Evolutionary conservation across 257 asterid genomes (phyloP).

Genomic region (Solanum corneliomulleri): DNA sequence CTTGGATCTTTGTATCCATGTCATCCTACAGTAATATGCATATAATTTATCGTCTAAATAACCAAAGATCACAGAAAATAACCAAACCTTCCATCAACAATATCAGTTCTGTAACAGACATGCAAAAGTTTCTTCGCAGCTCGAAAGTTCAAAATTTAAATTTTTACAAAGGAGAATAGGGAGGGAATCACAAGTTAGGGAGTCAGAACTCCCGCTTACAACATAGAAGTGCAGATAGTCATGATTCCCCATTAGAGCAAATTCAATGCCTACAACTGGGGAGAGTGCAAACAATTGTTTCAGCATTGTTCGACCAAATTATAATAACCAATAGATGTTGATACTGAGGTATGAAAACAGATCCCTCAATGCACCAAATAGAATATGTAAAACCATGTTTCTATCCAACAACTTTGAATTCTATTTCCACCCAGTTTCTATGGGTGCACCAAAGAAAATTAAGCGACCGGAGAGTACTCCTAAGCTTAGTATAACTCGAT

Average conservation of each 20-base stretch:
- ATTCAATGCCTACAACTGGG: not conserved
- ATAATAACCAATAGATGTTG: not conserved
- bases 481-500: not conserved
- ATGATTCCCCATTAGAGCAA: not conserved
- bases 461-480: not conserved
- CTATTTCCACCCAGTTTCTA: not conserved
- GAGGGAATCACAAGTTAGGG: not conserved
- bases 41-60: not conserved
- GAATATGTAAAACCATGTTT: not conserved
- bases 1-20: constrained; percentile 61
- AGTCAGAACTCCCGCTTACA: not conserved
- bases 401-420: not conserved
- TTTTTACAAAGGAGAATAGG: not conserved
- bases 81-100: not conserved
- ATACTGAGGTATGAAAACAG: not conserved
- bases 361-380: not conserved
- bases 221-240: not conserved
- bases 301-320: not conserved
- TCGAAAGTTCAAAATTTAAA: not conserved
- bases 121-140: not conserved
- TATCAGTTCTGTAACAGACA: not conserved
- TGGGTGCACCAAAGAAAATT: not conserved
- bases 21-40: constrained; percentile 47
- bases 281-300: not conserved
- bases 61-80: not conserved